Percentiles rank a stretch among this genome's conserved stretches.
These are phyloP conservation scores for Arachis stenosperma DNA, from an alignment of 306 rosid species.

Conservation along the genomic window DNA sequence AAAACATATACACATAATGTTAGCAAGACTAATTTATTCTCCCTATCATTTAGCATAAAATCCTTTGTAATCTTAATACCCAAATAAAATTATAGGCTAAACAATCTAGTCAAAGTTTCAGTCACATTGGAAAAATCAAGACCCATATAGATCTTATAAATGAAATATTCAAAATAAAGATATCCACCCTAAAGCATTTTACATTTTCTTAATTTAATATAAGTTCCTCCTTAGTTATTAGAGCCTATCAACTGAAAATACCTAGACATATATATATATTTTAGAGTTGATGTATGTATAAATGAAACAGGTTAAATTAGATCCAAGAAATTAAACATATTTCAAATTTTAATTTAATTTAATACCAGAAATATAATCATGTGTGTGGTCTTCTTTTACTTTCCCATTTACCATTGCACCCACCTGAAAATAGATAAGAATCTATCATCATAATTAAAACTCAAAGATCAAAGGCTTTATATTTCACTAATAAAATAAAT, in stretches of 20 bases:
- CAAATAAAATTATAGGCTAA: too few species aligned
- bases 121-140: too few species aligned
- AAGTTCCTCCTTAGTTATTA: not conserved
- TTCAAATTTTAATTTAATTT: not conserved
- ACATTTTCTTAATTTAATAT: not conserved
- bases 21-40: too few species aligned
- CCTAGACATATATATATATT: not conserved
- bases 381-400: slow-evolving; percentile 22
- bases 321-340: not conserved
- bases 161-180: too few species aligned
- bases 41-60: too few species aligned
- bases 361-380: slow-evolving; percentile 44
- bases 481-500: not conserved
- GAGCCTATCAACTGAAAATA: not conserved
- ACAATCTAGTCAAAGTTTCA: too few species aligned
- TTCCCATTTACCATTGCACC: slow-evolving; percentile 50
- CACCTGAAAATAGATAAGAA: slow-evolving; percentile 30
- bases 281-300: not conserved
- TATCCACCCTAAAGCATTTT: too few species aligned
- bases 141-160: too few species aligned
- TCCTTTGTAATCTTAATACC: too few species aligned
- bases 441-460: slow-evolving; percentile 14
- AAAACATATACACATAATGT: too few species aligned
- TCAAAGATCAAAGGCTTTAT: not conserved
- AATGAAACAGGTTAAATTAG: not conserved